These are phyloP conservation scores for Heliocybe sulcata DNA, from an alignment of 1,284 basidiomycete genomes.

Conservation along the genomic window DNA sequence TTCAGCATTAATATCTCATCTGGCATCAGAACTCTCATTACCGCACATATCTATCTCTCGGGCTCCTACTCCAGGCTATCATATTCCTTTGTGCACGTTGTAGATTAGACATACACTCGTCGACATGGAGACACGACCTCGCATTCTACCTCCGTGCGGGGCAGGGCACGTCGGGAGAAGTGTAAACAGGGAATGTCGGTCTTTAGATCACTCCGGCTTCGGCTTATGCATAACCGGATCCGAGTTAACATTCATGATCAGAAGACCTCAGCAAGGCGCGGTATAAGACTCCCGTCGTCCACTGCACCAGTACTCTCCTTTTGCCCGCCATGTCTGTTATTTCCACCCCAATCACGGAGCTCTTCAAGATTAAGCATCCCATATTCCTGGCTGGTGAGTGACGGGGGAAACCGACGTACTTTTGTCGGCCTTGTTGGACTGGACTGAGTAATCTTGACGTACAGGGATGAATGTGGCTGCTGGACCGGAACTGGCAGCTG, in stretches of 20 bases:
- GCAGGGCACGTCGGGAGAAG: background rate
- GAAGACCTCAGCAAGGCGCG: background rate
- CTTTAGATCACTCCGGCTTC: too few species aligned
- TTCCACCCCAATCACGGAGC: constrained; percentile 72
- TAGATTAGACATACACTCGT: background rate
- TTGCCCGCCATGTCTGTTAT: constrained; percentile 44
- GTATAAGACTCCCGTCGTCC: background rate
- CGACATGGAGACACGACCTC: background rate
- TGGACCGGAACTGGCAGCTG: constrained; percentile 82
- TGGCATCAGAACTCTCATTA: too few species aligned
- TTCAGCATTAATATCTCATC: too few species aligned
- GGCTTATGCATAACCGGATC: background rate
- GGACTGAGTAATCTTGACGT: background rate
- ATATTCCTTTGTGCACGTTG: background rate
- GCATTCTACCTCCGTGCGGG: background rate
- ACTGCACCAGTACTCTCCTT: background rate
- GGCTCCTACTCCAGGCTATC: background rate
- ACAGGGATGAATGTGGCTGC: constrained; percentile 83
- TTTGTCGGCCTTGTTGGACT: too few species aligned
- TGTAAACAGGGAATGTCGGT: background rate
- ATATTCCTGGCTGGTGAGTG: constrained; percentile 72
- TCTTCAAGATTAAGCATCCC: constrained; percentile 85
- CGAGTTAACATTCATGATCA: background rate
- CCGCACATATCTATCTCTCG: background rate
- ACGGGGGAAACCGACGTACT: background rate